Base-by-base conservation (phyloP, 208 protist genomes). In the Jaenimonas drosophilae region DNA sequence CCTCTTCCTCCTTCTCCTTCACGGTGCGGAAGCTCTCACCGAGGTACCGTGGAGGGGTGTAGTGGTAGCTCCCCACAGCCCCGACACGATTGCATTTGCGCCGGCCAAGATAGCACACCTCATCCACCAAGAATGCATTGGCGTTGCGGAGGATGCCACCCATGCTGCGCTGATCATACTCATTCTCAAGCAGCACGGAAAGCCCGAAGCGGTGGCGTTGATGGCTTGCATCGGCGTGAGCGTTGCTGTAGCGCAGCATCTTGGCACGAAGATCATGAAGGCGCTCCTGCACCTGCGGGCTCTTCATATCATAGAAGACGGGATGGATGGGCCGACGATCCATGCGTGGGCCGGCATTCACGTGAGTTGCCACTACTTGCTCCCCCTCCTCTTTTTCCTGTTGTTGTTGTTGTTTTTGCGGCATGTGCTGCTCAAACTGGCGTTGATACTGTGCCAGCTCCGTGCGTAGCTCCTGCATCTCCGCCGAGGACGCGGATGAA, bases 81-180 rank as follows among this genome's bases (percentile, higher is more conserved):
- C 87, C 87, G 2, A 89, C 70, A 4, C 80, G 70, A 53, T 94
- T 94, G 23, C 72, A 59, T 61, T 89, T 89, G 29, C 72, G 59
- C 5, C 79, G 59, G 2, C 87, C 87, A 25, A 82, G 58, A 48
- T 91, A 94, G 34, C 60, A 77, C 14, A 94, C 70, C 32, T 64
- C 20, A 56, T 90, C 81, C 3, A 91, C 77, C 0, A 91, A 54
- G 62, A 94, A 94, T 1, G 79, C 82, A 55, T 94, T 94, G 16
- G 82, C 76, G 60, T 73, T 90, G 28, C 87, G 77, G 19, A 94
- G 53, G 23, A 94, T 62, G 11, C 87, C 87, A 25, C 79, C 80
- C 37, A 94, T 76, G 54, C 87, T 94, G 27, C 82, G 76, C 49
- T 90, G 78, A 49, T 94, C 87, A 23, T 54, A 73, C 19, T 76